Evolutionary conservation across 495 filamentous ascomycete genomes (phyloP), one percentile per base, ranked within the genome.

Genomic region (Tuber umbilicatum): DNA sequence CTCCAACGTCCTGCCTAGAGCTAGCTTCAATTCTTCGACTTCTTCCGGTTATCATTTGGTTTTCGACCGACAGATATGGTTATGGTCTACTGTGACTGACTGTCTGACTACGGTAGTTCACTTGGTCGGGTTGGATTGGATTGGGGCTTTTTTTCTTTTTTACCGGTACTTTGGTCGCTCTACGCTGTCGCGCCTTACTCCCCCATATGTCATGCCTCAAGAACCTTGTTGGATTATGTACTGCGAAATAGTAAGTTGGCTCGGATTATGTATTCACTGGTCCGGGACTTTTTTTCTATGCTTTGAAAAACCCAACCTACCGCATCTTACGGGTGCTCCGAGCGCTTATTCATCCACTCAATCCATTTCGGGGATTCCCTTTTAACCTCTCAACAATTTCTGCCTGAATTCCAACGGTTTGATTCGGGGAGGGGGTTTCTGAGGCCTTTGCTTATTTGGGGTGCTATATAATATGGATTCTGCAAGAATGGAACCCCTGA

Each of bases 161-260:
- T 47, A 21, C 47, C 47, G 47, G 47, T 14, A 23, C 27, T 55
- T 55, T n/a, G 27, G 55, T 64, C 55, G 17, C 55, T 35, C 55
- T 64, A 5, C 4, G 9, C 16, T 35, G 31, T 14, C 55, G 12
- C 31, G 55, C 27, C 55, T 31, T 64, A 1, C 5, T 7, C 9
- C 50, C 31, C 9, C 10, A 1, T 60, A 16, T 60, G 50, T 31
- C 50, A 27, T 60, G 50, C 12, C n/a, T 60, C 27, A 1, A 35
- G 5, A 64, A 64, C 55, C 55, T 35, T 64, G 55, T 64, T 64
- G 55, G 31, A 12, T 64, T 64, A 64, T 64, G 55, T 64, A 64
- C 12, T 55, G 47, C 17, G 23, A 1, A 21, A 3, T 12, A 35
- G 12, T 64, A 19, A 10, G n/a, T 64, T 31, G 55, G 27, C 1